Percentiles rank a stretch among this genome's conserved stretches.
phyloP scores from a whole-genome alignment of 495 filamentous ascomycete genomes.

The Penicillium cinerascens region DNA sequence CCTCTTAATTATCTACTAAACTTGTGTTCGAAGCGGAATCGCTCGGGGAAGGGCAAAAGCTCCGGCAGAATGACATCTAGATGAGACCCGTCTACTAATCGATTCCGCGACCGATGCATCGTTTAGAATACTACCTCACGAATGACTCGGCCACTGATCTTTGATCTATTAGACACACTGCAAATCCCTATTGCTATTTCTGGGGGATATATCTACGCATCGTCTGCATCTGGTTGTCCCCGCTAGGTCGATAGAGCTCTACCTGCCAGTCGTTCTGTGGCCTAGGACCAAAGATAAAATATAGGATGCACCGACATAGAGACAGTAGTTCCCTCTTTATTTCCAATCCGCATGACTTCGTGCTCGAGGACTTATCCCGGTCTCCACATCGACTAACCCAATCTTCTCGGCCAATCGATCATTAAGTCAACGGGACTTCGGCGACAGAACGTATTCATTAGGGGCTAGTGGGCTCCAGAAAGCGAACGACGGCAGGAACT shows the following conservation, averaged over 20 bases:
- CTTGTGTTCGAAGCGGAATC: too few species aligned
- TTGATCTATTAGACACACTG: too few species aligned
- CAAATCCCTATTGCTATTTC: conserved; percentile 2
- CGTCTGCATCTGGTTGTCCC: not conserved
- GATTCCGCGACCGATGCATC: conserved; percentile 1
- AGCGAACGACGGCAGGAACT: not conserved
- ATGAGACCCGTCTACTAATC: conserved; percentile 6
- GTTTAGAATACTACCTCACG: not conserved
- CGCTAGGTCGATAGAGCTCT: not conserved
- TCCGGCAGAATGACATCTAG: conserved; percentile 5
- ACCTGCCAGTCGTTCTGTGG: conserved; percentile 1
- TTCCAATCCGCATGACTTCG: conserved; percentile 1
- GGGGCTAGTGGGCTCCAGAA: not conserved
- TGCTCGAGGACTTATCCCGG: not conserved
- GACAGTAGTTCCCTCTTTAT: conserved; percentile 1
- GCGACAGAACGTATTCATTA: not conserved
- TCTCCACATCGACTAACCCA: not conserved
- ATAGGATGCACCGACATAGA: not conserved
- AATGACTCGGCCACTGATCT: too few species aligned
- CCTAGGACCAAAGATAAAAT: not conserved
- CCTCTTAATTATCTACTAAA: too few species aligned
- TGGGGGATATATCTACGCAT: not conserved
- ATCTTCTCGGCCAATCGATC: not conserved
- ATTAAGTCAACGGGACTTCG: not conserved
- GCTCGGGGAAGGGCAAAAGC: conserved; percentile 6